Percentiles rank a stretch among this genome's conserved stretches.
These are phyloP conservation scores for Cadophora gregata DNA, from an alignment of 2,329 filamentous ascomycete genomes.

Conservation along the genomic window DNA sequence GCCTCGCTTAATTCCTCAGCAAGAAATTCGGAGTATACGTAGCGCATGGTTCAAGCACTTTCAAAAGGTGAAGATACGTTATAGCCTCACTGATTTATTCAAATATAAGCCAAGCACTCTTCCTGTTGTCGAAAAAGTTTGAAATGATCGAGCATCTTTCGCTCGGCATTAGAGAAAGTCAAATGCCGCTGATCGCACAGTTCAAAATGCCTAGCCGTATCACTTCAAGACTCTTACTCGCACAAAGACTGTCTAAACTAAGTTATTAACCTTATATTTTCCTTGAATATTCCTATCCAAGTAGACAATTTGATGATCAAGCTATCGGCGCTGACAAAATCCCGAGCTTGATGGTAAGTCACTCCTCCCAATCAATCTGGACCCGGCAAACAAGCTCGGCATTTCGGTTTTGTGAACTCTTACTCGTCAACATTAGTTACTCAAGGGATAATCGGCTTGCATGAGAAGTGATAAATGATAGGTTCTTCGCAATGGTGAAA, in stretches of 20 bases:
- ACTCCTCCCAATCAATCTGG: not conserved
- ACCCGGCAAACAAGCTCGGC: not conserved
- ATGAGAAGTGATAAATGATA: not conserved
- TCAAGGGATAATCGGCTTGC: slow-evolving; percentile 11
- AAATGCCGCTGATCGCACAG: not conserved
- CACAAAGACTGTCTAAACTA: not conserved
- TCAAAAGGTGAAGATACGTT: not conserved
- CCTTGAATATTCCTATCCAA: not conserved
- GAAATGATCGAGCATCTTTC: not conserved
- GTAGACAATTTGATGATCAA: slow-evolving; percentile 5
- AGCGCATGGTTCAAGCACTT: not conserved
- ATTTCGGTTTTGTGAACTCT: not conserved
- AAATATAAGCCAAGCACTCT: too few species aligned
- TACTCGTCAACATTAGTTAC: not conserved
- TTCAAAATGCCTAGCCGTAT: not conserved
- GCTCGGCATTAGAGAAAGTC: not conserved
- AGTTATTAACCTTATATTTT: not conserved
- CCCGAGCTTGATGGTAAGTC: not conserved
- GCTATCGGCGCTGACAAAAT: not conserved
- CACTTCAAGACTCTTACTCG: not conserved
- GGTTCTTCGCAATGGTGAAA: slow-evolving; percentile 5
- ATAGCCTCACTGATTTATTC: too few species aligned
- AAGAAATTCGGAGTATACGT: not conserved
- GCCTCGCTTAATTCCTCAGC: not conserved
- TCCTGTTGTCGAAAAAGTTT: not conserved